Conservation (phyloP, 306 rosid genomes). For the Vigna trinervia region DNA sequence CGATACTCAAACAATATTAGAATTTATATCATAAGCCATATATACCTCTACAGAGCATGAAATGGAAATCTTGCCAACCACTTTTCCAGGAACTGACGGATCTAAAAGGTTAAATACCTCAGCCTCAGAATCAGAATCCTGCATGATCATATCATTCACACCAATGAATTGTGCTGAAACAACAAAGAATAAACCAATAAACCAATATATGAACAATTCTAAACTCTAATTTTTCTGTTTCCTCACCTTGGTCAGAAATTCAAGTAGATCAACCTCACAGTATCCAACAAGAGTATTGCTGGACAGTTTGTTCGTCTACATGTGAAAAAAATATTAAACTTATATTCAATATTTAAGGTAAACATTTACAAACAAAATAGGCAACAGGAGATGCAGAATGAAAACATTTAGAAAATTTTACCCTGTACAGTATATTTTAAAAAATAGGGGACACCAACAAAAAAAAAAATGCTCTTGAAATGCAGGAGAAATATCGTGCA, state of each 20-base stretch:
- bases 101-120: slow-evolving; percentile 70
- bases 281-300: slow-evolving; percentile 84
- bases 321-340: slow-evolving; percentile 38
- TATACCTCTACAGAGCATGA: slow-evolving; percentile 90
- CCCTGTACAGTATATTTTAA: neutral
- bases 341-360: slow-evolving; percentile 28
- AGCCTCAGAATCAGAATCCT: slow-evolving; percentile 67
- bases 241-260: slow-evolving; percentile 76
- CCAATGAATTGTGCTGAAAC: slow-evolving; percentile 23
- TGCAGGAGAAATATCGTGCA: neutral
- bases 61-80: slow-evolving; percentile 75
- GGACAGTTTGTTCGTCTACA: slow-evolving; percentile 88
- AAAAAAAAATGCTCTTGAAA: neutral
- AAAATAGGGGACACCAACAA: neutral
- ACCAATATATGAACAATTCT: slow-evolving; percentile 16
- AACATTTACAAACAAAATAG: neutral
- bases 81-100: slow-evolving; percentile 70
- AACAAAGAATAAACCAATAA: slow-evolving; percentile 15
- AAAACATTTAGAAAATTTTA: neutral
- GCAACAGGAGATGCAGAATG: neutral
- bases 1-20: slow-evolving; percentile 33
- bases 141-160: slow-evolving; percentile 45
- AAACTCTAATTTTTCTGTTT: slow-evolving; percentile 23
- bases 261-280: slow-evolving; percentile 90
- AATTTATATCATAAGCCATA: slow-evolving; percentile 31